Percentiles rank a stretch among this genome's conserved stretches.
Conservation (phyloP, 1,284 basidiomycete genomes). For the Afroboletus lepidellus region DNA sequence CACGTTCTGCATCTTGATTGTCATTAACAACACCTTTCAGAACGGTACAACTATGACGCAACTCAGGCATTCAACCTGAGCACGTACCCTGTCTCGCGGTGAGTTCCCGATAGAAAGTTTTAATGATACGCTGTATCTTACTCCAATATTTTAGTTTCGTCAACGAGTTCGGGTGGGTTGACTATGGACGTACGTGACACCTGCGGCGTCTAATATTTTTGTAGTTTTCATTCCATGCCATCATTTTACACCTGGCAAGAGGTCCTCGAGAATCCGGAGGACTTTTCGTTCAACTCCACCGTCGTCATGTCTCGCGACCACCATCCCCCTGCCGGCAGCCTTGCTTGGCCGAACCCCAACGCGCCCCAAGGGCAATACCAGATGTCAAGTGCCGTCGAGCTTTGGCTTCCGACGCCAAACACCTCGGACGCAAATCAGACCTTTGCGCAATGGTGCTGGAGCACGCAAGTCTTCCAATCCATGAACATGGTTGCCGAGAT, state of each 20-base stretch:
- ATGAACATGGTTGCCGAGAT: slow-evolving; percentile 62
- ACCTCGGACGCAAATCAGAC: slow-evolving; percentile 53
- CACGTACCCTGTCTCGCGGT: slow-evolving; percentile 55
- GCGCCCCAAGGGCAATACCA: slow-evolving; percentile 50
- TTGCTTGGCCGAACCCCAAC: slow-evolving; percentile 59
- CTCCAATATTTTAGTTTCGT: slow-evolving; percentile 41
- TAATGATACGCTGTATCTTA: not conserved
- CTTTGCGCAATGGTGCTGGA: slow-evolving; percentile 50
- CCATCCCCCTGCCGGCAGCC: slow-evolving; percentile 54
- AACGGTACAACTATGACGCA: slow-evolving; percentile 61
- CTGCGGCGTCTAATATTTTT: not conserved
- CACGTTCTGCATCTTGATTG: not conserved
- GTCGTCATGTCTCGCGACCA: slow-evolving; percentile 60
- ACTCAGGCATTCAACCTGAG: slow-evolving; percentile 53
- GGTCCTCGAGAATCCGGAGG: slow-evolving; percentile 48
- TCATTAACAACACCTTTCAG: slow-evolving; percentile 21
- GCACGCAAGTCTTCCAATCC: slow-evolving; percentile 56
- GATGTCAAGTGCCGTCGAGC: slow-evolving; percentile 41
- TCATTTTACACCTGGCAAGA: slow-evolving; percentile 65
- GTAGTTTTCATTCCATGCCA: slow-evolving; percentile 63
- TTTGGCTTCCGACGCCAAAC: slow-evolving; percentile 54
- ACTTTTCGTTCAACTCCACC: slow-evolving; percentile 60
- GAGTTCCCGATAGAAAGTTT: slow-evolving; percentile 3
- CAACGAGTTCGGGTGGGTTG: slow-evolving; percentile 56
- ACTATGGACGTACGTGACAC: not conserved